Evolutionary conservation across 345 rosid species (phyloP).

Genomic region (Salix purpurea): DNA sequence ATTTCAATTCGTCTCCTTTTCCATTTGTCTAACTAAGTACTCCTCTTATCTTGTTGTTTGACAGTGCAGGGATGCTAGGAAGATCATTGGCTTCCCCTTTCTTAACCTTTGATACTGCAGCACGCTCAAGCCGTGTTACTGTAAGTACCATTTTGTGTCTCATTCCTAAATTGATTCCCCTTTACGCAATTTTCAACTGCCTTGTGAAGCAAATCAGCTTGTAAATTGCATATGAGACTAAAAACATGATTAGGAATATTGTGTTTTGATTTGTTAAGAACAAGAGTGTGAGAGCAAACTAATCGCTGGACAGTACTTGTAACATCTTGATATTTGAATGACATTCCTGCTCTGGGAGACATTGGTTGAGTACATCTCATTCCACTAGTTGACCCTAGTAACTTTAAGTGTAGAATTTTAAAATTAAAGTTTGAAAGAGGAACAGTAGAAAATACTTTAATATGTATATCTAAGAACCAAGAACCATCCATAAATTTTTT

Average conservation of each 20-base stretch:
- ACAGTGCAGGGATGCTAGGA: conserved; percentile 54
- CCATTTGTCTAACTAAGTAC: too few relatives aligned
- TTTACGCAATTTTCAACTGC: neutral
- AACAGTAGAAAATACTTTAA: neutral
- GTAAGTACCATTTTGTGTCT: conserved; percentile 27
- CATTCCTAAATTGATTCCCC: neutral
- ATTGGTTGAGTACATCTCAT: too few relatives aligned
- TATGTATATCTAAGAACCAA: neutral
- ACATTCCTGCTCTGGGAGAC: too few relatives aligned
- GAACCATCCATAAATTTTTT: neutral
- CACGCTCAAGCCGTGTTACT: conserved; percentile 10
- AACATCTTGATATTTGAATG: too few relatives aligned
- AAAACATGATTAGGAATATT: too few relatives aligned
- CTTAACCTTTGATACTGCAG: conserved; percentile 28
- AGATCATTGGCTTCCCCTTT: conserved; percentile 53
- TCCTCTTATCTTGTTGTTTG: neutral
- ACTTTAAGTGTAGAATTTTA: neutral
- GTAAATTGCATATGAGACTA: too few relatives aligned
- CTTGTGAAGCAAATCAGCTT: too few relatives aligned
- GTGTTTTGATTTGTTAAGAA: too few relatives aligned
- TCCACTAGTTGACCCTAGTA: neutral
- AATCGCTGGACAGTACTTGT: too few relatives aligned
- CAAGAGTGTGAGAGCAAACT: too few relatives aligned
- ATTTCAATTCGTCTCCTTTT: neutral
- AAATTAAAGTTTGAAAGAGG: neutral